phyloP scores from a whole-genome alignment of 2,329 filamentous ascomycete species.

The Pseudocercospora musae region DNA sequence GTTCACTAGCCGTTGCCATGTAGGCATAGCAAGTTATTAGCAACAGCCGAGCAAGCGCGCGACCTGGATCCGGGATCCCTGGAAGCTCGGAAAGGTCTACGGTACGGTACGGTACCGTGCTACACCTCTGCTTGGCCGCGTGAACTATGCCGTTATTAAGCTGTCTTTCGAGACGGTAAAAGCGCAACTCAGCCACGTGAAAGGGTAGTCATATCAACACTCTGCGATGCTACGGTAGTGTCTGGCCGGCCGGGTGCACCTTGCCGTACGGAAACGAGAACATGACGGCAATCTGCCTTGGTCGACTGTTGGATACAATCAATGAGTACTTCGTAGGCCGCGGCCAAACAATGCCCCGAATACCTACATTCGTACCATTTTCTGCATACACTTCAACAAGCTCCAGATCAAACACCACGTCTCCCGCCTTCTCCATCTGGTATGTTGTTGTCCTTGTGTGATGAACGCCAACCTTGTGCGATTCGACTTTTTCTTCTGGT shows the following conservation, averaged over 20 bases:
- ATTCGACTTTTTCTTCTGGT: background rate
- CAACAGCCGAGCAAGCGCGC: background rate
- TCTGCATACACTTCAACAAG: background rate
- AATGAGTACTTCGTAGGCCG: background rate
- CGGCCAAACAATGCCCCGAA: background rate
- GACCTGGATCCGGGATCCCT: background rate
- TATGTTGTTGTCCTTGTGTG: background rate
- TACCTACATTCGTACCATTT: background rate
- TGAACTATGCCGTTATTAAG: background rate
- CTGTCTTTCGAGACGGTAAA: background rate
- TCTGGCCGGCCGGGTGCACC: background rate
- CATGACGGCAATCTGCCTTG: background rate
- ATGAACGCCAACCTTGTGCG: background rate
- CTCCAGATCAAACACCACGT: background rate
- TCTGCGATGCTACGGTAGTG: background rate
- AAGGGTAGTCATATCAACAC: background rate
- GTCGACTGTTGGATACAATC: background rate
- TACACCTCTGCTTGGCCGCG: background rate
- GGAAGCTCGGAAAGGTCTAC: background rate
- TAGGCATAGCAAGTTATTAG: no score
- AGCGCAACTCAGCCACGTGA: no score
- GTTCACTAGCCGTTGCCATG: background rate
- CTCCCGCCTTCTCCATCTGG: background rate
- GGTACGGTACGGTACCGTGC: no score
- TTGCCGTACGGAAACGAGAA: background rate